Evolutionary conservation across 768 basidiomycete species (phyloP).

Genomic region (Albatrellus ellisii): DNA sequence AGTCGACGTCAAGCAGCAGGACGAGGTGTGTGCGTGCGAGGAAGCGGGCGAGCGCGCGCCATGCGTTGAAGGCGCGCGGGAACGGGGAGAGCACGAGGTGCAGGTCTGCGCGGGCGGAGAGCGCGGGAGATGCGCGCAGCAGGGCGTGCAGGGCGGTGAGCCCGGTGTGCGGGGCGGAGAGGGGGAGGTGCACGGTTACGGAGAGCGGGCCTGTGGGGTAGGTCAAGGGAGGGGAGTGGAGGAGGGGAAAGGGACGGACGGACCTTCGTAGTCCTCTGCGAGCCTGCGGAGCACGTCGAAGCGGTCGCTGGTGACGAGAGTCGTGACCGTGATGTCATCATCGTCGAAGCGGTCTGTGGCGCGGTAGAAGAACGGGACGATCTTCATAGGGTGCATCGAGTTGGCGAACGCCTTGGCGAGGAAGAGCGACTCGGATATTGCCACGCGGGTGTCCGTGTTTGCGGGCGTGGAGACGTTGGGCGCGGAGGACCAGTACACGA

Average conservation of each 20-base stretch:
- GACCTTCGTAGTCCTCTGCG: slow-evolving; percentile 70
- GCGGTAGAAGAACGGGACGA: slow-evolving; percentile 74
- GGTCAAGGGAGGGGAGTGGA: background rate
- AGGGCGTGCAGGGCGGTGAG: slow-evolving; percentile 53
- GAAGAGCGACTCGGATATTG: slow-evolving; percentile 20
- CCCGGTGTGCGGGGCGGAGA: slow-evolving; percentile 29
- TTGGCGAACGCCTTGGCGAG: slow-evolving; percentile 59
- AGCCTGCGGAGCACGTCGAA: slow-evolving; percentile 60
- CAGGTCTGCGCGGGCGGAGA: slow-evolving; percentile 65
- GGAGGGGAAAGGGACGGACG: slow-evolving; percentile 8
- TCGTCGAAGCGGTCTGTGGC: slow-evolving; percentile 40
- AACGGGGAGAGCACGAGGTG: slow-evolving; percentile 77
- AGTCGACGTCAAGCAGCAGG: slow-evolving; percentile 90
- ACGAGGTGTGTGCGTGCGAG: slow-evolving; percentile 76
- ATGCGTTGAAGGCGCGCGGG: slow-evolving; percentile 55
- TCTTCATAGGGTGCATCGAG: slow-evolving; percentile 59
- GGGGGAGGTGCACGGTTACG: slow-evolving; percentile 64
- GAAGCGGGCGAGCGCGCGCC: slow-evolving; percentile 77
- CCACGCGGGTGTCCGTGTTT: too few relatives aligned
- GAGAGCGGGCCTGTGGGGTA: slow-evolving; percentile 59
- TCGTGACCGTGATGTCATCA: slow-evolving; percentile 76
- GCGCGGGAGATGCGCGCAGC: slow-evolving; percentile 50
- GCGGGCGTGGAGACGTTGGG: background rate
- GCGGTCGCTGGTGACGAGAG: slow-evolving; percentile 69
- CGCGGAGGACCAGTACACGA: slow-evolving; percentile 4